These are phyloP conservation scores for Euptelea pleiosperma DNA, from an alignment of 164 flowering plant species.

Conservation along the genomic window DNA sequence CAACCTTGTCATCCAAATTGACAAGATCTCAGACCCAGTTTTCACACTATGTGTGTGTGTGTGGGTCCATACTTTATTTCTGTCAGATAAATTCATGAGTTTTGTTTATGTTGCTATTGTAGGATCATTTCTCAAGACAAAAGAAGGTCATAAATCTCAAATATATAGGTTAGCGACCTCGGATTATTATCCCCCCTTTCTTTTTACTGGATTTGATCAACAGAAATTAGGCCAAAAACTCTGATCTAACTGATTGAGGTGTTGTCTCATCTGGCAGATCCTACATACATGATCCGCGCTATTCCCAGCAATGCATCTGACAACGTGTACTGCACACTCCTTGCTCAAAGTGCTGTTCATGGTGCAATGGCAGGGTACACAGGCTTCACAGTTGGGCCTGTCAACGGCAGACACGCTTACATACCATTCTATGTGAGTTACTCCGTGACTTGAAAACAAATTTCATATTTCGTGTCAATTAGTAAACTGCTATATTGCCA, in stretches of 20 bases:
- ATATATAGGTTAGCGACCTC: constrained; percentile 61
- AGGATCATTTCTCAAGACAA: constrained; percentile 65
- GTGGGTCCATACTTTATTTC: too few relatives aligned
- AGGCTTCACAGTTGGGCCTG: constrained; percentile 80
- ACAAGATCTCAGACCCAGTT: too few relatives aligned
- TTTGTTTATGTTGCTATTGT: constrained; percentile 24
- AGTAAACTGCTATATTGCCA: background rate
- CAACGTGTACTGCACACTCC: constrained; percentile 95
- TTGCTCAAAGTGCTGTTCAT: constrained; percentile 93
- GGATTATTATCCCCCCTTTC: background rate
- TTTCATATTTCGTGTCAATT: background rate
- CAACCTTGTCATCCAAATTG: too few relatives aligned
- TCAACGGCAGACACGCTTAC: constrained; percentile 87
- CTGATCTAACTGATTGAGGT: constrained; percentile 3
- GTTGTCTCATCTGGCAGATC: constrained; percentile 49
- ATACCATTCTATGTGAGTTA: constrained; percentile 81
- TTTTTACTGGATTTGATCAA: constrained; percentile 4
- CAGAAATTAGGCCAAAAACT: background rate
- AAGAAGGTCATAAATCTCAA: constrained; percentile 69
- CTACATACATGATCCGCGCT: constrained; percentile 97
- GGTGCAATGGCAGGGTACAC: constrained; percentile 99
- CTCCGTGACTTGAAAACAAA: background rate
- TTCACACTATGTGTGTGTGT: too few relatives aligned
- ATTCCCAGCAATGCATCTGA: constrained; percentile 94
- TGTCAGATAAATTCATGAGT: background rate